Evolutionary conservation across 2,329 filamentous ascomycete genomes (phyloP).

Genomic region (Aspergillus floridensis): DNA sequence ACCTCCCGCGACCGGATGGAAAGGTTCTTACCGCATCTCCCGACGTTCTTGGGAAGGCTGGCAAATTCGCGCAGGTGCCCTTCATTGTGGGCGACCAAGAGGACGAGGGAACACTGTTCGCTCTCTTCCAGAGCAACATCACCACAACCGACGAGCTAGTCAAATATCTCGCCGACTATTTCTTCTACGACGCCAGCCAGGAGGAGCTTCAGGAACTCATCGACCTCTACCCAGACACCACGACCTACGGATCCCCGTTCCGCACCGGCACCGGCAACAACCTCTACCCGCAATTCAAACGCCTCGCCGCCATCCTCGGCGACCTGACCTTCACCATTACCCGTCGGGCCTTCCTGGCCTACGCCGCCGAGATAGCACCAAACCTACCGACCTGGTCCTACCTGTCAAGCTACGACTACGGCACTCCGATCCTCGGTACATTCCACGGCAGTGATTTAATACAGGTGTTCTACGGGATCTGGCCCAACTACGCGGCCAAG

Average conservation of each 20-base stretch:
- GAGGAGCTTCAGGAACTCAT: conserved; percentile 57
- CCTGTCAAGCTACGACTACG: conserved; percentile 68
- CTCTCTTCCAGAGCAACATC: conserved; percentile 67
- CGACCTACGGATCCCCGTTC: conserved; percentile 67
- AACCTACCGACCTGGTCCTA: conserved; percentile 70
- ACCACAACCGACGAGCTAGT: conserved; percentile 59
- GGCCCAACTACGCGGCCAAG: conserved; percentile 60
- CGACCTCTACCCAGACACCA: conserved; percentile 58
- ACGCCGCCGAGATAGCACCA: conserved; percentile 49
- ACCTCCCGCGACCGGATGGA: conserved; percentile 72
- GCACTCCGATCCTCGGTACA: conserved; percentile 69
- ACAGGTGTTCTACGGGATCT: conserved; percentile 65
- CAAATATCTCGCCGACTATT: conserved; percentile 59
- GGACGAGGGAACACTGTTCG: conserved; percentile 75
- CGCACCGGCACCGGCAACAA: conserved; percentile 67
- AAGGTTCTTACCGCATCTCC: conserved; percentile 60
- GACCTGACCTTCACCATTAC: conserved; percentile 73
- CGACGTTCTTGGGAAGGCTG: conserved; percentile 54
- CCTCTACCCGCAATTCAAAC: conserved; percentile 74
- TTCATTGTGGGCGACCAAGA: conserved; percentile 73
- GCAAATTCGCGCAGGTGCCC: conserved; percentile 59
- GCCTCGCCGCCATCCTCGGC: conserved; percentile 70
- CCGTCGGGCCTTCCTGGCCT: conserved; percentile 62
- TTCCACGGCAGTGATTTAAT: conserved; percentile 71
- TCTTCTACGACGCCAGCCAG: conserved; percentile 58